These are phyloP conservation scores for Claviceps quebecensis DNA, from an alignment of 2,329 filamentous ascomycete genomes.

Conservation along the genomic window DNA sequence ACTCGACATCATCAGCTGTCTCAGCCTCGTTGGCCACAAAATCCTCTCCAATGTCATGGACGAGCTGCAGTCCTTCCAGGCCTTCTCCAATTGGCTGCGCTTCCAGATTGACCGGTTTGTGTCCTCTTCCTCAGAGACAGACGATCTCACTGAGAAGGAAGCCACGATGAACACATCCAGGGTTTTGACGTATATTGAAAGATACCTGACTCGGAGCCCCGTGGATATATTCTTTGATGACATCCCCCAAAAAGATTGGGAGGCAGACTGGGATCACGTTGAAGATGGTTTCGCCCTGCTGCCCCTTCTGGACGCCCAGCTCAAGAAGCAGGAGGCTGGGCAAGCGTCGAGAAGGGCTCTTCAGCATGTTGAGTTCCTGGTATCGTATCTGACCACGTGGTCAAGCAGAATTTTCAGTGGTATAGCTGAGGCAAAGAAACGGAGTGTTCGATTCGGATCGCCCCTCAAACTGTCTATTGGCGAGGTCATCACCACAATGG, in stretches of 20 bases:
- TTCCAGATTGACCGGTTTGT: constrained; percentile 69
- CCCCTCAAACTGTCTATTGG: constrained; percentile 31
- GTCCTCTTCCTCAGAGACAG: constrained; percentile 42
- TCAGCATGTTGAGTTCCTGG: constrained; percentile 50
- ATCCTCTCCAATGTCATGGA: constrained; percentile 57
- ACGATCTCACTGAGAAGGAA: constrained; percentile 68
- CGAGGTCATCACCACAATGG: constrained; percentile 33
- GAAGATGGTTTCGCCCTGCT: constrained; percentile 32
- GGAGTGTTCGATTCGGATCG: constrained; percentile 53
- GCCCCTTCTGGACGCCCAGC: constrained; percentile 34
- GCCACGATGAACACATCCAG: constrained; percentile 58
- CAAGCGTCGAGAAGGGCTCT: constrained; percentile 36
- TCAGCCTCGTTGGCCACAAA: constrained; percentile 63
- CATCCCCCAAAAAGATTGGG: constrained; percentile 35
- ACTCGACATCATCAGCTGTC: constrained; percentile 56
- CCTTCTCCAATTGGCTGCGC: constrained; percentile 74
- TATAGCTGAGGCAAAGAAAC: constrained; percentile 55
- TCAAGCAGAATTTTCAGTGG: constrained; percentile 49
- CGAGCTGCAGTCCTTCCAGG: constrained; percentile 62
- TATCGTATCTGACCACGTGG: constrained; percentile 41
- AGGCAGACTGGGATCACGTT: constrained; percentile 28
- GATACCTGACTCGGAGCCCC: constrained; percentile 52
- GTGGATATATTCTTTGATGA: constrained; percentile 46
- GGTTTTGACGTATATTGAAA: constrained; percentile 65
- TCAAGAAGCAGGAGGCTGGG: constrained; percentile 31